Evolutionary conservation across 2,329 filamentous ascomycete species (phyloP).

Genomic region (Triangularia setosa): DNA sequence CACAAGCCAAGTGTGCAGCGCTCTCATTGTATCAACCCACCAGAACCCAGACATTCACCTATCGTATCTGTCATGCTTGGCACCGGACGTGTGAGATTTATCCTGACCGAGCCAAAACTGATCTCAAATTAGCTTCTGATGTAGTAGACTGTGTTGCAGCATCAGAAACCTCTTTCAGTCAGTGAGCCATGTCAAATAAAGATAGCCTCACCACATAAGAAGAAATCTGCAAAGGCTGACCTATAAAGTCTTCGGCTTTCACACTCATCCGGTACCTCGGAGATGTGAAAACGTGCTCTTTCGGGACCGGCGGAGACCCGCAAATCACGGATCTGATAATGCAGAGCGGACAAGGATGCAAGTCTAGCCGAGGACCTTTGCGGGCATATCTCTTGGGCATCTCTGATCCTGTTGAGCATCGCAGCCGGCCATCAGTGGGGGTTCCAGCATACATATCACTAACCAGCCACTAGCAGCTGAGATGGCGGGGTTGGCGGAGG

Average conservation of each 20-base stretch:
- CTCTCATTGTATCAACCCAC: background rate
- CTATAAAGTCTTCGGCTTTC: background rate
- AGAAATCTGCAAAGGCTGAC: background rate
- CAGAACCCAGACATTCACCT: background rate
- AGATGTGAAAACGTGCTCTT: constrained; percentile 7
- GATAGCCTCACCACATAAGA: background rate
- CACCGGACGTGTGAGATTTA: background rate
- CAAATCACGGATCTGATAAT: constrained; percentile 24
- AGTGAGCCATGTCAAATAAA: too few species aligned
- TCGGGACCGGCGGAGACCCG: constrained; percentile 17
- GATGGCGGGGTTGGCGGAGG: constrained; percentile 5
- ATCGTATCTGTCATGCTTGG: background rate
- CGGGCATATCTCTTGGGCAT: constrained; percentile 1
- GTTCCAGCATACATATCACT: background rate
- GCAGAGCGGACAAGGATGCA: constrained; percentile 15
- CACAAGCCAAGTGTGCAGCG: background rate
- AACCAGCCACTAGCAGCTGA: constrained; percentile 4
- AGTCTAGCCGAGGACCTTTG: constrained; percentile 11
- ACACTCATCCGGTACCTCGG: constrained; percentile 12
- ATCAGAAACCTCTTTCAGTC: too few species aligned
- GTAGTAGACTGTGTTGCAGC: background rate
- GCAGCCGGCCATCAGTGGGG: constrained; percentile 3
- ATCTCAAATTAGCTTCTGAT: background rate
- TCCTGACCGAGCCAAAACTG: background rate
- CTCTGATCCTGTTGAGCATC: background rate